These are phyloP conservation scores for Aegilops longissima DNA, from an alignment of 176 grass and related monocot genomes.

Conservation along the genomic window DNA sequence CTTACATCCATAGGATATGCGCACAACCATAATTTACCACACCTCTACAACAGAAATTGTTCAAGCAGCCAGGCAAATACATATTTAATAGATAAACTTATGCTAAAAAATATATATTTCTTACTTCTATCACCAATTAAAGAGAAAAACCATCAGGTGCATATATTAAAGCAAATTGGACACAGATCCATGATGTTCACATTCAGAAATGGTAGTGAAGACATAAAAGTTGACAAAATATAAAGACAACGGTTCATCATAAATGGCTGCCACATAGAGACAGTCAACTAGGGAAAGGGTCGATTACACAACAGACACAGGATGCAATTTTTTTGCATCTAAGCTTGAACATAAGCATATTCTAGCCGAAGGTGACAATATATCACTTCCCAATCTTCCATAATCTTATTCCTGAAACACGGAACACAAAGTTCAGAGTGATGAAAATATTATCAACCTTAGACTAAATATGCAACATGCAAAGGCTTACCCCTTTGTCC, in stretches of 20 bases:
- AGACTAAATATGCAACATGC: background rate
- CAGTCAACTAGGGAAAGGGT: conserved; percentile 5
- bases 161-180: background rate
- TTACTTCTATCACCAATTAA: background rate
- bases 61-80: too few species aligned
- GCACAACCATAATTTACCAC: background rate
- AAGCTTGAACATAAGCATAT: conserved; percentile 34
- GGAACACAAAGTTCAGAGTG: background rate
- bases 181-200: background rate
- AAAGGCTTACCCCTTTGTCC: conserved; percentile 33
- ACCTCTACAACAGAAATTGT: too few species aligned
- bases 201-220: background rate
- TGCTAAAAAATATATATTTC: too few species aligned
- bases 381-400: conserved; percentile 30
- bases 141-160: background rate
- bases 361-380: conserved; percentile 40
- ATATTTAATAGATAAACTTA: too few species aligned
- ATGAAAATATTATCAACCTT: background rate
- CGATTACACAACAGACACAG: conserved; percentile 28
- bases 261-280: conserved; percentile 19
- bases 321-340: conserved; percentile 42
- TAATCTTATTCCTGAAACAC: conserved; percentile 48
- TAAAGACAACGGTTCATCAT: background rate
- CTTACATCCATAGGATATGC: too few species aligned
- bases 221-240: background rate